phyloP scores from a whole-genome alignment of 805 yeast species.

The Ascoidea asiatica region DNA sequence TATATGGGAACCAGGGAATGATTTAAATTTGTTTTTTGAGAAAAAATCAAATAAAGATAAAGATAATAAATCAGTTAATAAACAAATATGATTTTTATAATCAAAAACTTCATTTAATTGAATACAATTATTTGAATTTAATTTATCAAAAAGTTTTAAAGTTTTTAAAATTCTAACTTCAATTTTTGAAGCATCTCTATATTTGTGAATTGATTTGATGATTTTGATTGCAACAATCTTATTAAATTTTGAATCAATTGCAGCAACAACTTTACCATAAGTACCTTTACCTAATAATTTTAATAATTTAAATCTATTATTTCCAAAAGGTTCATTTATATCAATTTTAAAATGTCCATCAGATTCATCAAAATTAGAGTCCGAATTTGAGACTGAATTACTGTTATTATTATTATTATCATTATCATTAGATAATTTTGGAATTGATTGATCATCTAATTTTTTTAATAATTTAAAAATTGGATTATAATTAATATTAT shows the following conservation, averaged over 20 bases:
- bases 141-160: constrained; percentile 56
- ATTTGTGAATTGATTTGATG: constrained; percentile 83
- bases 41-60: constrained; percentile 82
- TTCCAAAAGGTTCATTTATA: constrained; percentile 51
- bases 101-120: constrained; percentile 85
- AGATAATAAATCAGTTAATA: constrained; percentile 79
- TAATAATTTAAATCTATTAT: constrained; percentile 51
- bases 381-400: constrained; percentile 1
- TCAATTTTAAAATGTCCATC: constrained; percentile 65
- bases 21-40: constrained; percentile 67
- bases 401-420: background rate
- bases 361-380: constrained; percentile 24
- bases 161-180: constrained; percentile 77
- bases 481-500: too few species aligned
- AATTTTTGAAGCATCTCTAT: constrained; percentile 88
- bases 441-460: too few species aligned
- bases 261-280: constrained; percentile 79
- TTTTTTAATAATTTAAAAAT: too few species aligned
- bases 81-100: constrained; percentile 84
- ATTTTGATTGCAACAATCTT: constrained; percentile 79
- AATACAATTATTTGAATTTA: constrained; percentile 61
- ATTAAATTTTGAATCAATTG: constrained; percentile 50
- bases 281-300: constrained; percentile 83
- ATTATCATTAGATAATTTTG: background rate
- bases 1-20: constrained; percentile 92